These are phyloP conservation scores for Talaromyces borbonicus DNA, from an alignment of 495 filamentous ascomycete species.

Conservation along the genomic window DNA sequence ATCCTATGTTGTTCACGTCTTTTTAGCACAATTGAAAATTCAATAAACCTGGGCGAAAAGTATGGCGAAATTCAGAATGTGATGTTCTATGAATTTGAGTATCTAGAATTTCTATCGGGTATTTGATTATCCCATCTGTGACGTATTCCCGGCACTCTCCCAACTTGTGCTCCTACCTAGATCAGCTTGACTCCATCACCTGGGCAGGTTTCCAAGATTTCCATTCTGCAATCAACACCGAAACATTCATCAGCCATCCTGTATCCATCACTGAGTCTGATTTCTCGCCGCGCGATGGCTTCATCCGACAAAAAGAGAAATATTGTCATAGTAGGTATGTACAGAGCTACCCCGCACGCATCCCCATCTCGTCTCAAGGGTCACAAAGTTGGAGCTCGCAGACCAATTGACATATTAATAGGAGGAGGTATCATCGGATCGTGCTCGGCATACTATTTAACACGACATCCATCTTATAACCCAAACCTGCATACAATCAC, in stretches of 20 bases:
- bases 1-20: too few species aligned
- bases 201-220: neutral
- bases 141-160: constrained; percentile 4
- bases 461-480: constrained; percentile 77
- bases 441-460: constrained; percentile 88
- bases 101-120: neutral
- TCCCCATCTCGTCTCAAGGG: constrained; percentile 5
- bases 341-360: constrained; percentile 23
- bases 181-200: too few species aligned
- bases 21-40: too few species aligned
- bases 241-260: neutral
- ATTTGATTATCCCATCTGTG: neutral
- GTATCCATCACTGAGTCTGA: neutral
- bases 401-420: too few species aligned
- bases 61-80: too few species aligned
- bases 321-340: constrained; percentile 59
- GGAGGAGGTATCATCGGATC: constrained; percentile 94
- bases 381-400: too few species aligned
- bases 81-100: too few species aligned
- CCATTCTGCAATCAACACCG: neutral
- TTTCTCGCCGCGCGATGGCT: constrained; percentile 23
- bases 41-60: too few species aligned
- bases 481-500: constrained; percentile 67
- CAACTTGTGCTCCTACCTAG: too few species aligned
- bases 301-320: constrained; percentile 40